phyloP scores from a whole-genome alignment of 371 early-diverging fungal species.

The Mortierella sp. region DNA sequence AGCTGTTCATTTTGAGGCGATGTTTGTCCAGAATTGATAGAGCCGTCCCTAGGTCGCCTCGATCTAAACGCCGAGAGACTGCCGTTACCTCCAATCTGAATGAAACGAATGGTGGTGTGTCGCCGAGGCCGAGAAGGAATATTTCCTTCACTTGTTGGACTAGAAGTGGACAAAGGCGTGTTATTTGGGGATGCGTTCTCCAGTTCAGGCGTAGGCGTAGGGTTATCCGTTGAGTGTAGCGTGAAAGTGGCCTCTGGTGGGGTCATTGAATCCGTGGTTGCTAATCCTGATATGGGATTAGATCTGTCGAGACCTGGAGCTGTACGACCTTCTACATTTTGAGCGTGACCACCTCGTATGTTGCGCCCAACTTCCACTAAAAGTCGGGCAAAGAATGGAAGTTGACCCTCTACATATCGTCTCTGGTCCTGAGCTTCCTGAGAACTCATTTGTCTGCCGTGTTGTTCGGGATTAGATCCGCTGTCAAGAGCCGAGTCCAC shows the following conservation, averaged over 20 bases:
- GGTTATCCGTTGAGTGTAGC: neutral
- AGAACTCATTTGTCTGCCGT: neutral
- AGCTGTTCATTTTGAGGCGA: constrained; percentile 6
- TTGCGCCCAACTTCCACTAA: constrained; percentile 22
- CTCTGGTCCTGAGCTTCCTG: constrained; percentile 10
- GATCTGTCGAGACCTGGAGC: neutral
- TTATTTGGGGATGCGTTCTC: neutral
- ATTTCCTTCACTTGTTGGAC: constrained; percentile 3
- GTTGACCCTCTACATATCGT: constrained; percentile 7
- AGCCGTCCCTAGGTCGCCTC: constrained; percentile 5
- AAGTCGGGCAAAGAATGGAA: constrained; percentile 26
- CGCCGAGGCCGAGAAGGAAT: constrained; percentile 13
- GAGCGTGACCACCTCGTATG: constrained; percentile 17
- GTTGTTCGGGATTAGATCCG: constrained; percentile 8
- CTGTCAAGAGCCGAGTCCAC: neutral
- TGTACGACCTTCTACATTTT: neutral
- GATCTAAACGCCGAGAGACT: neutral
- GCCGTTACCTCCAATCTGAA: constrained; percentile 24
- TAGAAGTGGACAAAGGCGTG: neutral
- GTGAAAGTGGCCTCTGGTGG: neutral
- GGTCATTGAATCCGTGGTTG: neutral
- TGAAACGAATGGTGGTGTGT: constrained; percentile 20
- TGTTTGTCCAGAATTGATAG: constrained; percentile 8
- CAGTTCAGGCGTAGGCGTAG: neutral
- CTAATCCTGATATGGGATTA: too few relatives aligned